phyloP scores from a whole-genome alignment of 129 eudicot species.

The Lactuca sativa region DNA sequence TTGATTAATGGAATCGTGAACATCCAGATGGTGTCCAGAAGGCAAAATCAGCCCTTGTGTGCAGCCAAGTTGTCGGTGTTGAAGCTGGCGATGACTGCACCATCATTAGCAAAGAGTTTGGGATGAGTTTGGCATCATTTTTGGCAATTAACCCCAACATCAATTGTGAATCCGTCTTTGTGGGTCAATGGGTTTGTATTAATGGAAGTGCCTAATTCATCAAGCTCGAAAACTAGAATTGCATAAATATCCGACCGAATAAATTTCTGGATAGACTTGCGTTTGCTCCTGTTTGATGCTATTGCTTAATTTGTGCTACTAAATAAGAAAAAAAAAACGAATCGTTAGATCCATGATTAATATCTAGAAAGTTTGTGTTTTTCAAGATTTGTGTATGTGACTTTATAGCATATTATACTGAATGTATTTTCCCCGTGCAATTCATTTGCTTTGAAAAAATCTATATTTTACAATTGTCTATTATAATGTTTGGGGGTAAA shows the following conservation, averaged over 20 bases:
- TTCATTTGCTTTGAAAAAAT: no score
- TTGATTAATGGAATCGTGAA: background rate
- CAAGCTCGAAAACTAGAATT: background rate
- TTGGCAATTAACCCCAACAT: conserved; percentile 35
- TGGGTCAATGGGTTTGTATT: conserved; percentile 36
- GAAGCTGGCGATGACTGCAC: conserved; percentile 25
- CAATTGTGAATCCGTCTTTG: conserved; percentile 29
- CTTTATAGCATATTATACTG: no score
- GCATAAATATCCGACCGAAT: background rate
- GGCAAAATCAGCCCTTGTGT: conserved; percentile 11
- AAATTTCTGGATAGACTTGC: background rate
- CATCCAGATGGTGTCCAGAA: conserved; percentile 7
- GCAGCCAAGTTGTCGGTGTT: conserved; percentile 26
- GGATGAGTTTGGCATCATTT: conserved; percentile 18
- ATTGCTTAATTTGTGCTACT: no score
- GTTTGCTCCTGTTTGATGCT: background rate
- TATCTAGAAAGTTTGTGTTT: background rate
- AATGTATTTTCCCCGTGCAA: background rate
- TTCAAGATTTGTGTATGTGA: background rate
- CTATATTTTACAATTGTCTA: no score
- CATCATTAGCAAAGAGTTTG: conserved; percentile 17
- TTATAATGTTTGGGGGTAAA: no score
- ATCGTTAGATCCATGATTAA: background rate
- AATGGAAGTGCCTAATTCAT: conserved; percentile 16
- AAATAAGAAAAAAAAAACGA: background rate